A percentile compares a stretch with the other conserved stretches of the same genome.
These are phyloP conservation scores for Starmerella riodocensis DNA, from an alignment of 805 yeast genomes.

Conservation along the genomic window DNA sequence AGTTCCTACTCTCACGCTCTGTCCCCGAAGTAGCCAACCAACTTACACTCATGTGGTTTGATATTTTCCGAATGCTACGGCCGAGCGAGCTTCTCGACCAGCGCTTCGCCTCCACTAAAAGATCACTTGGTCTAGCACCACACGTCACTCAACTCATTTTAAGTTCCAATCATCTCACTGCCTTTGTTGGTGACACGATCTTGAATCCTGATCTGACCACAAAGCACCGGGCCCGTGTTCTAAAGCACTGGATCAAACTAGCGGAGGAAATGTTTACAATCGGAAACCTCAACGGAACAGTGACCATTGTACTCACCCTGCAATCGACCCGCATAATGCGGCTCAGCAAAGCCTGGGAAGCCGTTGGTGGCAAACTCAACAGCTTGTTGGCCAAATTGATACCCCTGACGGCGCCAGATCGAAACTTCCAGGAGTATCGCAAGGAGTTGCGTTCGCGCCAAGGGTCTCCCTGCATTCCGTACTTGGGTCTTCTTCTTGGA, in stretches of 20 bases:
- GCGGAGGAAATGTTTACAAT: constrained; percentile 26
- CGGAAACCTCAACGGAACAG: constrained; percentile 26
- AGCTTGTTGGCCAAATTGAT: constrained; percentile 21
- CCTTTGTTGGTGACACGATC: constrained; percentile 29
- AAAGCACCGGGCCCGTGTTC: constrained; percentile 25
- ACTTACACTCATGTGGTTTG: constrained; percentile 27
- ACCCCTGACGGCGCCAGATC: constrained; percentile 26
- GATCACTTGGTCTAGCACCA: constrained; percentile 25
- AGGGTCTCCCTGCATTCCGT: constrained; percentile 27
- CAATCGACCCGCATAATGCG: constrained; percentile 28
- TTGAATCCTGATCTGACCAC: constrained; percentile 22
- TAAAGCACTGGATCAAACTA: constrained; percentile 29
- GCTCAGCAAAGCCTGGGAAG: constrained; percentile 27
- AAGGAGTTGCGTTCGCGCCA: constrained; percentile 20
- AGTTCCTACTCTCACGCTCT: constrained; percentile 3
- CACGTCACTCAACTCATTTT: constrained; percentile 24
- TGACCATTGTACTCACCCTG: constrained; percentile 27
- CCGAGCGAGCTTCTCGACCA: constrained; percentile 27
- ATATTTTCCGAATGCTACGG: constrained; percentile 22
- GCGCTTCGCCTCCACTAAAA: constrained; percentile 25
- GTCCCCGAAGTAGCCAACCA: constrained; percentile 26
- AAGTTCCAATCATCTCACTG: constrained; percentile 26
- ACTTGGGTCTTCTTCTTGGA: constrained; percentile 27
- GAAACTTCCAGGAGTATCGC: constrained; percentile 28
- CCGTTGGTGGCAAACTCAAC: constrained; percentile 22